Evolutionary conservation across 345 rosid genomes (phyloP).

Genomic region (Conringia planisiliqua): DNA sequence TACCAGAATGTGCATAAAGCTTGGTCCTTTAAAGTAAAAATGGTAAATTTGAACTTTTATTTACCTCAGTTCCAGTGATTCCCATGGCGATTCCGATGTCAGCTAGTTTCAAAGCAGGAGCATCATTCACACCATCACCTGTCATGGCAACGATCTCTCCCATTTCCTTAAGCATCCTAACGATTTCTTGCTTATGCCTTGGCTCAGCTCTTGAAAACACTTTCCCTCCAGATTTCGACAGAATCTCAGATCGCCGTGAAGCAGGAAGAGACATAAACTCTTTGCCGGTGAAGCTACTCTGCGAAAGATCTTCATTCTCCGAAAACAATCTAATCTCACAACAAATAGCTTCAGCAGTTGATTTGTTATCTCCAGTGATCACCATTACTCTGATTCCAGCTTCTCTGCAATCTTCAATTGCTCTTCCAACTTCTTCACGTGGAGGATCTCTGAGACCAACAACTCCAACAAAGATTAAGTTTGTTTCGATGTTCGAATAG

Average conservation of each 20-base stretch:
- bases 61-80: conserved; percentile 94
- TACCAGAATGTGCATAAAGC: not conserved
- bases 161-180: conserved; percentile 82
- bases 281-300: conserved; percentile 67
- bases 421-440: conserved; percentile 73
- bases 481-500: conserved; percentile 69
- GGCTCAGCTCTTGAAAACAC: conserved; percentile 95
- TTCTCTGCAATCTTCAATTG: conserved; percentile 72
- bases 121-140: conserved; percentile 97
- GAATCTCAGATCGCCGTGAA: conserved; percentile 44
- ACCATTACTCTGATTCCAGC: conserved; percentile 91
- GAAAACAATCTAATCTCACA: conserved; percentile 62
- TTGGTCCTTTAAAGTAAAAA: not conserved
- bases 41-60: not conserved
- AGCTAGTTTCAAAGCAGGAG: conserved; percentile 92
- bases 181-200: conserved; percentile 87
- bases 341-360: conserved; percentile 93
- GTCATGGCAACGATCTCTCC: conserved; percentile 97
- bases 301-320: conserved; percentile 51
- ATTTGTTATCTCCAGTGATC: conserved; percentile 94
- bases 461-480: conserved; percentile 71
- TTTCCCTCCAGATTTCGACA: conserved; percentile 71
- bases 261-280: conserved; percentile 68
- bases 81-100: conserved; percentile 98
- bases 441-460: conserved; percentile 95